Evolutionary conservation across 1,284 basidiomycete genomes (phyloP).

Genomic region (Ceratobasidium sp.): DNA sequence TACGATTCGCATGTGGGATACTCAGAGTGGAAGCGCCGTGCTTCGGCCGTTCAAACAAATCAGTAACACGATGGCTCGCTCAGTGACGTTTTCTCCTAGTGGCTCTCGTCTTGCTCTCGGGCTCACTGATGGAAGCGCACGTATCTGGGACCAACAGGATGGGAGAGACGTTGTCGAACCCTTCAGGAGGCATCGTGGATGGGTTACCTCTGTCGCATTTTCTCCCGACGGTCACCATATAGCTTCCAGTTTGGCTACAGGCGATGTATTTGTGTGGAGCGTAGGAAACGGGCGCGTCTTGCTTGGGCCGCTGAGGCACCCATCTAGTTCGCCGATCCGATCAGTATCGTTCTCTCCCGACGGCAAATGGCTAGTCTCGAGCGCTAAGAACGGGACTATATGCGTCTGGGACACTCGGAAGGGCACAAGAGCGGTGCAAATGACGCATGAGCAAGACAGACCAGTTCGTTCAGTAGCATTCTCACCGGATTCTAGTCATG

Average conservation of each 20-base stretch:
- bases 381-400: neutral
- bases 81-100: neutral
- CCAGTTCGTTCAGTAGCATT: conserved; percentile 26
- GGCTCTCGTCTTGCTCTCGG: neutral
- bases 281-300: neutral
- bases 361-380: neutral
- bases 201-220: conserved; percentile 4
- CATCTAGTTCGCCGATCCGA: neutral
- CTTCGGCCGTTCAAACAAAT: neutral
- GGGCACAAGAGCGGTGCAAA: too few species aligned
- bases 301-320: neutral
- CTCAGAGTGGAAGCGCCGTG: neutral
- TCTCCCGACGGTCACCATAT: conserved; percentile 11
- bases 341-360: neutral
- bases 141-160: neutral
- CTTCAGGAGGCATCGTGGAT: neutral
- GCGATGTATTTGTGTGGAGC: neutral
- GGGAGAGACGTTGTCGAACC: neutral
- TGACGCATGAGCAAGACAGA: neutral
- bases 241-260: neutral
- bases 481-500: conserved; percentile 25
- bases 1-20: conserved; percentile 29
- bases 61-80: neutral
- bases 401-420: neutral
- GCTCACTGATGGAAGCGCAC: neutral